Percentiles rank a stretch among this genome's conserved stretches.
These are phyloP conservation scores for Penicillium expansum DNA, from an alignment of 2,329 filamentous ascomycete genomes.

Conservation along the genomic window DNA sequence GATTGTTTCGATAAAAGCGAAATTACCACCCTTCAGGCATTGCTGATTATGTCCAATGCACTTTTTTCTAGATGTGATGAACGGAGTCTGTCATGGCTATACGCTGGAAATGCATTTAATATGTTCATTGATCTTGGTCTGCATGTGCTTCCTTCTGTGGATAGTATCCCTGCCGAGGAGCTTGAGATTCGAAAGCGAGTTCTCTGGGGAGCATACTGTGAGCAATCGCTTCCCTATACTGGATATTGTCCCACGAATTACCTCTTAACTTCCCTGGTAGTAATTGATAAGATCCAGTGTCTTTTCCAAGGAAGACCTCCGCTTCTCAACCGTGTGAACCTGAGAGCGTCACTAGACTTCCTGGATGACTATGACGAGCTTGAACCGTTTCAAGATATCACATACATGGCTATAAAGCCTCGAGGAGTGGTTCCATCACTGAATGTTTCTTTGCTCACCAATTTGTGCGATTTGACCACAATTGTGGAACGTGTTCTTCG, in stretches of 20 bases:
- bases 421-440: slow-evolving; percentile 16
- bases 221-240: neutral
- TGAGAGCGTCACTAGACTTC: slow-evolving; percentile 46
- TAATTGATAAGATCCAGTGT: slow-evolving; percentile 53
- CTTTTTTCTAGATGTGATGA: slow-evolving; percentile 54
- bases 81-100: slow-evolving; percentile 53
- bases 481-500: slow-evolving; percentile 38
- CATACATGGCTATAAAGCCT: slow-evolving; percentile 23
- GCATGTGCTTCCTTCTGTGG: slow-evolving; percentile 44
- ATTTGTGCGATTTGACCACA: slow-evolving; percentile 34
- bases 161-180: slow-evolving; percentile 46
- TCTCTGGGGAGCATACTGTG: slow-evolving; percentile 47
- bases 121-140: slow-evolving; percentile 55
- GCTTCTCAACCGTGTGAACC: slow-evolving; percentile 45
- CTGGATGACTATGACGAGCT: slow-evolving; percentile 41
- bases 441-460: slow-evolving; percentile 26
- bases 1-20: slow-evolving; percentile 49
- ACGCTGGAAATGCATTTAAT: slow-evolving; percentile 51
- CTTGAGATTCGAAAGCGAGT: slow-evolving; percentile 46
- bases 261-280: slow-evolving; percentile 6
- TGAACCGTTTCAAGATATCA: slow-evolving; percentile 49
- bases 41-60: slow-evolving; percentile 53
- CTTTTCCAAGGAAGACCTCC: slow-evolving; percentile 55
- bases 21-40: slow-evolving; percentile 55
- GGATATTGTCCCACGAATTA: neutral